These are phyloP conservation scores for Hyaloscypha finlandica DNA, from an alignment of 495 filamentous ascomycete species.

Conservation along the genomic window DNA sequence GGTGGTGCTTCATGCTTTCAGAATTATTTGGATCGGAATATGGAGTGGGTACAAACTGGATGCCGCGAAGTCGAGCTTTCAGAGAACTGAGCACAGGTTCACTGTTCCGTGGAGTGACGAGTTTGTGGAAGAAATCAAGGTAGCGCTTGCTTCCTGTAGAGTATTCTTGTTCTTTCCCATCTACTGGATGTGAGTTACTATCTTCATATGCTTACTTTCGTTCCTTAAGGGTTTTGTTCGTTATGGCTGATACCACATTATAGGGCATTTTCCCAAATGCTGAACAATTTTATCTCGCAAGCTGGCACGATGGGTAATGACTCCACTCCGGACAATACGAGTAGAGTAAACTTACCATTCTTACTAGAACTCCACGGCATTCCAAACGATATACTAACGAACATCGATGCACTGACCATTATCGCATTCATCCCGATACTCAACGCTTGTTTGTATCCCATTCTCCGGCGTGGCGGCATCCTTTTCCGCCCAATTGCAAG, in stretches of 20 bases:
- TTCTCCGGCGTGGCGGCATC: slow-evolving; percentile 60
- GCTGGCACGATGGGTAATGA: slow-evolving; percentile 61
- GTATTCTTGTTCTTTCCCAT: slow-evolving; percentile 42
- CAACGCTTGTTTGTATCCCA: slow-evolving; percentile 71
- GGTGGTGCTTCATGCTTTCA: slow-evolving; percentile 44
- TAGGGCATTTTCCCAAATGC: slow-evolving; percentile 34
- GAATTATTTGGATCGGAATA: slow-evolving; percentile 29
- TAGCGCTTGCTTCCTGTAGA: slow-evolving; percentile 44
- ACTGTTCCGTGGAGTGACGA: slow-evolving; percentile 36
- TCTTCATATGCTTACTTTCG: background rate
- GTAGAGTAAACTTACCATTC: background rate
- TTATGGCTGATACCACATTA: background rate
- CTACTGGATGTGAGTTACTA: slow-evolving; percentile 7
- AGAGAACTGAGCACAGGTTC: background rate
- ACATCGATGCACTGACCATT: slow-evolving; percentile 74
- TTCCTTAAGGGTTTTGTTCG: background rate
- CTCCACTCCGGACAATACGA: background rate
- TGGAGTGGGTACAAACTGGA: background rate
- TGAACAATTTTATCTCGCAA: slow-evolving; percentile 70
- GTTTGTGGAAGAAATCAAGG: slow-evolving; percentile 47
- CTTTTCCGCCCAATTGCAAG: slow-evolving; percentile 72
- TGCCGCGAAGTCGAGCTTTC: background rate
- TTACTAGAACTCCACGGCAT: slow-evolving; percentile 55
- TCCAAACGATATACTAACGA: slow-evolving; percentile 78
- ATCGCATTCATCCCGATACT: slow-evolving; percentile 78